phyloP scores from a whole-genome alignment of 2,329 filamentous ascomycete genomes.

The Penicillium aurantiogriseum region DNA sequence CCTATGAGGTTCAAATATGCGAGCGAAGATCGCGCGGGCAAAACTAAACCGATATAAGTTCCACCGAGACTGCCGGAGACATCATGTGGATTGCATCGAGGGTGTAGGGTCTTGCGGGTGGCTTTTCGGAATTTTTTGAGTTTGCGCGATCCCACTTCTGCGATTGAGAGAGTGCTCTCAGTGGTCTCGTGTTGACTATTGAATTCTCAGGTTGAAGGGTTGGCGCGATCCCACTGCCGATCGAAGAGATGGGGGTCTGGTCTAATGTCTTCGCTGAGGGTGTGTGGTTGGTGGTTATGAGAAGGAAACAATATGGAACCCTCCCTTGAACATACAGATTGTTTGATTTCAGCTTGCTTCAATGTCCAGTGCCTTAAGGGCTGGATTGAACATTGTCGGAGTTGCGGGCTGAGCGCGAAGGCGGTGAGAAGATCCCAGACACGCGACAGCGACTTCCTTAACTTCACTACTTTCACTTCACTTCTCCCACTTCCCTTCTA shows the following conservation, averaged over 20 bases:
- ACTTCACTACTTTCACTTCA: background rate
- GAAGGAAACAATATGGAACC: background rate
- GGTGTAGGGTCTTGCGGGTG: background rate
- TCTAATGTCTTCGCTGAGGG: background rate
- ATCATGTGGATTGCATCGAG: conserved; percentile 17
- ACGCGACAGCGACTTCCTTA: background rate
- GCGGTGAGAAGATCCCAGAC: background rate
- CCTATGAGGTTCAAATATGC: conserved; percentile 9
- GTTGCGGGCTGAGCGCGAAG: conserved; percentile 5
- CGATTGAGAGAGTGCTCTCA: background rate
- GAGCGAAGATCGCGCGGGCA: conserved; percentile 15
- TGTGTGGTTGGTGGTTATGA: background rate
- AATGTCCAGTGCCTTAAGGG: background rate
- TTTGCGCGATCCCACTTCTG: background rate
- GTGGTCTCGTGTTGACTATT: conserved; percentile 1
- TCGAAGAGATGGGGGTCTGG: background rate
- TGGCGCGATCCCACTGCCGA: conserved; percentile 6
- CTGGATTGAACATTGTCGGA: conserved; percentile 1
- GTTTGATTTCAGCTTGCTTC: background rate
- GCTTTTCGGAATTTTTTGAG: background rate
- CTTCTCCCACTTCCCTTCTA: background rate
- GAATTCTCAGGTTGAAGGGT: background rate
- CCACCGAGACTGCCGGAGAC: conserved; percentile 12
- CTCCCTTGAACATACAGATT: background rate
- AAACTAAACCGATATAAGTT: conserved; percentile 19